Evolutionary conservation across 2,329 filamentous ascomycete species (phyloP).

Genomic region (Berkeleyomyces basicola): DNA sequence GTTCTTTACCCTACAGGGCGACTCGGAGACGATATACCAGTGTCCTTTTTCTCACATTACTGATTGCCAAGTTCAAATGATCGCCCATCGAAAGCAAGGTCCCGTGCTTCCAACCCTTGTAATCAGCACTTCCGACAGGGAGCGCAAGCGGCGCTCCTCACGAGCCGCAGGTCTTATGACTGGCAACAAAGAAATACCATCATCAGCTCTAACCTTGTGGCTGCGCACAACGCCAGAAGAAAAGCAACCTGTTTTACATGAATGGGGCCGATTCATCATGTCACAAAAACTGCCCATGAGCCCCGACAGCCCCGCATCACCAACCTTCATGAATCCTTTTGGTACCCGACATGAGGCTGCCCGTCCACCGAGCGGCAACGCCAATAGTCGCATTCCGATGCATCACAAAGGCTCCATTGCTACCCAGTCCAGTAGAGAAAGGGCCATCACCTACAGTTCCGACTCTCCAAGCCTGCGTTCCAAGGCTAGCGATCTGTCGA

Average conservation of each 20-base stretch:
- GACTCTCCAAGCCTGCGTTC: constrained; percentile 45
- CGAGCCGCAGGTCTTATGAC: constrained; percentile 40
- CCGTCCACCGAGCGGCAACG: constrained; percentile 29
- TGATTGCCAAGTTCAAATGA: constrained; percentile 41
- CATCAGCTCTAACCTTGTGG: constrained; percentile 31
- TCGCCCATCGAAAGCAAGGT: constrained; percentile 45
- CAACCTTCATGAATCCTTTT: constrained; percentile 39
- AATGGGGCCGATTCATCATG: constrained; percentile 41
- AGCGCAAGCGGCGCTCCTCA: constrained; percentile 48
- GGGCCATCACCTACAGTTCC: constrained; percentile 35
- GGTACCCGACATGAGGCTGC: constrained; percentile 25
- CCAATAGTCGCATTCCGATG: constrained; percentile 21
- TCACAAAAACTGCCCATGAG: constrained; percentile 28
- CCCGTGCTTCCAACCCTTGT: constrained; percentile 42
- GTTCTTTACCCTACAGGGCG: constrained; percentile 25
- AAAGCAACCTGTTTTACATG: constrained; percentile 33
- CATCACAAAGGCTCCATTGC: constrained; percentile 33
- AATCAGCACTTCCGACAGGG: constrained; percentile 40
- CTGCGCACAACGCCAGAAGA: constrained; percentile 39
- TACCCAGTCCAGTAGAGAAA: constrained; percentile 28
- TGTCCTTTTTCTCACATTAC: constrained; percentile 34
- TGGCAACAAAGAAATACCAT: constrained; percentile 28
- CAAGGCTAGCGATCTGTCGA: constrained; percentile 45
- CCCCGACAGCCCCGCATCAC: constrained; percentile 36
- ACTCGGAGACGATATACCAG: constrained; percentile 37